Evolutionary conservation across 2,329 filamentous ascomycete species (phyloP).

Genomic region (Pezicula carpinea): DNA sequence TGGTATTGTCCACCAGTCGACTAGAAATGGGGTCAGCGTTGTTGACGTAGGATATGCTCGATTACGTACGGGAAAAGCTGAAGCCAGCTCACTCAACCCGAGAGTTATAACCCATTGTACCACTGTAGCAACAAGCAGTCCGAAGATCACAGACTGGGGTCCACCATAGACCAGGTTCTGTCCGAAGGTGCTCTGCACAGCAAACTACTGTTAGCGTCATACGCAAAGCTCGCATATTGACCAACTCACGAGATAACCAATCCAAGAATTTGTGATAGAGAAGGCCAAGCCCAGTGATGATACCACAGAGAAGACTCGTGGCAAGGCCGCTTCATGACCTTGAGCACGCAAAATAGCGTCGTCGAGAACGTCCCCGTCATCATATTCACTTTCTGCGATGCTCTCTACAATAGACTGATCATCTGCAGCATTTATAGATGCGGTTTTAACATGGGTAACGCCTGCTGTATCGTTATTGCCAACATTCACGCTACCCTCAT

Average conservation of each 20-base stretch:
- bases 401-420: neutral
- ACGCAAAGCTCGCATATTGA: neutral
- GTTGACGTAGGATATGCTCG: too few species aligned
- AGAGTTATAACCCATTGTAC: conserved; percentile 20
- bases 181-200: conserved; percentile 3
- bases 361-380: neutral
- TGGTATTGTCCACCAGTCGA: conserved; percentile 28
- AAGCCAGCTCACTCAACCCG: conserved; percentile 23
- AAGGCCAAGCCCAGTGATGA: conserved; percentile 24
- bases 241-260: conserved; percentile 18
- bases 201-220: neutral
- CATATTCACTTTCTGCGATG: neutral
- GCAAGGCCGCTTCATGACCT: conserved; percentile 8
- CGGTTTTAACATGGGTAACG: neutral
- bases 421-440: neutral
- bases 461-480: too few species aligned
- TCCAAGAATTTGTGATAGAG: conserved; percentile 29
- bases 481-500: too few species aligned
- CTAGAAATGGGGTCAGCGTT: neutral
- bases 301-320: conserved; percentile 16
- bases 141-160: conserved; percentile 21
- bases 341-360: conserved; percentile 5
- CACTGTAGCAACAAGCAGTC: conserved; percentile 18
- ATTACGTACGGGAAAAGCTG: conserved; percentile 18
- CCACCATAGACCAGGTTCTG: conserved; percentile 20